A percentile compares a stretch with the other conserved stretches of the same genome.
These are phyloP conservation scores for Corylus heterophylla DNA, from an alignment of 306 rosid genomes.

Conservation along the genomic window DNA sequence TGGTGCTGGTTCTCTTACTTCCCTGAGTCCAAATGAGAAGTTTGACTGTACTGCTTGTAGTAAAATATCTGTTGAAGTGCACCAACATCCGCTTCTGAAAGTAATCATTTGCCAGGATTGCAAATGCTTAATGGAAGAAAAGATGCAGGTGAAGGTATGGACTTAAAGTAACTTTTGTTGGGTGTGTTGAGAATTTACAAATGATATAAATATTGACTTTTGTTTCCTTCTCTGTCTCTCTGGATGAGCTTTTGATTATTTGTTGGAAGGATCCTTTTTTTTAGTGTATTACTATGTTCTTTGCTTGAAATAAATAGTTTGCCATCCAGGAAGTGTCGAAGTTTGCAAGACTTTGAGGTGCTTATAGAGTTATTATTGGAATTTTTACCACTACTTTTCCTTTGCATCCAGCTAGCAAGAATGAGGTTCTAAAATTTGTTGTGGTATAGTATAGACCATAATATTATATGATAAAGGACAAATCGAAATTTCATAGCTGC, in stretches of 20 bases:
- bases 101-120: constrained; percentile 79
- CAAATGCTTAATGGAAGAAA: constrained; percentile 50
- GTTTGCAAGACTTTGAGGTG: not conserved
- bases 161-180: constrained; percentile 18
- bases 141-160: constrained; percentile 49
- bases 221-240: not conserved
- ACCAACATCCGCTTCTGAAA: constrained; percentile 65
- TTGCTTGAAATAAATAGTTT: not conserved
- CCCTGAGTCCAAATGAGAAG: constrained; percentile 40
- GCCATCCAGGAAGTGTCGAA: not conserved
- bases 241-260: not conserved
- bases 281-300: not conserved
- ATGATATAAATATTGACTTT: not conserved
- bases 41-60: constrained; percentile 67
- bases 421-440: not conserved
- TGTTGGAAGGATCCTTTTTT: not conserved
- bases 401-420: not conserved
- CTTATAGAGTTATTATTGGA: not conserved
- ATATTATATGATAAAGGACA: not conserved
- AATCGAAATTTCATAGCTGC: not conserved
- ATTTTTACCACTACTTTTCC: not conserved
- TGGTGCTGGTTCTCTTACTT: constrained; percentile 40
- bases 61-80: constrained; percentile 49
- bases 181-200: not conserved
- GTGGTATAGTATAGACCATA: not conserved